These are phyloP conservation scores for Naganishia vishniacii DNA, from an alignment of 768 basidiomycete genomes.

Conservation along the genomic window DNA sequence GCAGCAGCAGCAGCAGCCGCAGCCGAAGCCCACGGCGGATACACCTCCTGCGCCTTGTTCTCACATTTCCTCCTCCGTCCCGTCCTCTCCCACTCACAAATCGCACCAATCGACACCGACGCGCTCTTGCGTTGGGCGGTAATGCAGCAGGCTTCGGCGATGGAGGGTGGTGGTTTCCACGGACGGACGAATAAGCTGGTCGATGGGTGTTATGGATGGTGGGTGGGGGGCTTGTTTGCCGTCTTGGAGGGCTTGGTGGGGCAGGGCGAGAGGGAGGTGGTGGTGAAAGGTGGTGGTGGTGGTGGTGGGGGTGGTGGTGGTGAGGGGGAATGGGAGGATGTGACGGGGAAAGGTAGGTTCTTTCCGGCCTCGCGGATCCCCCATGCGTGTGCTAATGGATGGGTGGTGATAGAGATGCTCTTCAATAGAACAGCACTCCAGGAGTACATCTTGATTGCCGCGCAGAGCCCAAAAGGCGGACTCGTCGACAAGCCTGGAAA, in stretches of 20 bases:
- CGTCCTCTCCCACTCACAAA: slow-evolving; percentile 15
- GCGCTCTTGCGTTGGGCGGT: slow-evolving; percentile 72
- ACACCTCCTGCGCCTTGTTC: slow-evolving; percentile 88
- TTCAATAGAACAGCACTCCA: slow-evolving; percentile 61
- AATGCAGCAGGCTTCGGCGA: slow-evolving; percentile 73
- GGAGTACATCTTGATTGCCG: slow-evolving; percentile 77
- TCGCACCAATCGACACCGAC: slow-evolving; percentile 55
- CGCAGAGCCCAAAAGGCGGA: slow-evolving; percentile 78
- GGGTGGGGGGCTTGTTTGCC: slow-evolving; percentile 84
- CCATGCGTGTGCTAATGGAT: too few species aligned
- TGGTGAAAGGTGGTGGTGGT: slow-evolving; percentile 12
- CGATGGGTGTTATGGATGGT: slow-evolving; percentile 99
- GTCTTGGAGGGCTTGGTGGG: slow-evolving; percentile 59
- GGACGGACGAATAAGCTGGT: slow-evolving; percentile 98
- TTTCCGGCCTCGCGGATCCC: too few species aligned
- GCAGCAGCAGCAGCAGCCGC: slow-evolving; percentile 51
- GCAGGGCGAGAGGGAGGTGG: slow-evolving; percentile 27
- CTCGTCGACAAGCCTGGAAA: slow-evolving; percentile 93
- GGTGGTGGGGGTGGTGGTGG: slow-evolving; percentile 12
- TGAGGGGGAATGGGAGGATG: slow-evolving; percentile 63
- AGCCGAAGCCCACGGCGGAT: slow-evolving; percentile 96
- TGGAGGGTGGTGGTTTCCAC: slow-evolving; percentile 84
- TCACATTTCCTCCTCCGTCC: slow-evolving; percentile 70
- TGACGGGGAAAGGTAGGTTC: slow-evolving; percentile 52
- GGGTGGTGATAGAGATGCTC: neutral